A percentile compares a stretch with the other conserved stretches of the same genome.
Conservation (phyloP, 805 yeast genomes). For the Candida qinlingensis region DNA sequence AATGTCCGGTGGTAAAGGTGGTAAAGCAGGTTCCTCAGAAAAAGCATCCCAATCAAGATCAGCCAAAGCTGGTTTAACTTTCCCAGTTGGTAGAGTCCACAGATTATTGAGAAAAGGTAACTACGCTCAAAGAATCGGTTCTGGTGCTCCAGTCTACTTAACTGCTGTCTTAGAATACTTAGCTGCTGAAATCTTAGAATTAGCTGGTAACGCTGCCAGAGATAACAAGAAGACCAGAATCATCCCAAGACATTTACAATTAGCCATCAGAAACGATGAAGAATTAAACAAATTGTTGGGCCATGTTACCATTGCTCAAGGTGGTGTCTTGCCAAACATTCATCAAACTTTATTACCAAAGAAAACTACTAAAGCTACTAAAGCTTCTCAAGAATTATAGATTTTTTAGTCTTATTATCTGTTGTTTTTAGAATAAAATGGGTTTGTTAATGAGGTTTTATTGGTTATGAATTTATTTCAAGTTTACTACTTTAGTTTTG, state of each 20-base stretch:
- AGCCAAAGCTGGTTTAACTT: constrained; percentile 96
- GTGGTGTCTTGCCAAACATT: constrained; percentile 99
- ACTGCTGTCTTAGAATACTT: constrained; percentile 96
- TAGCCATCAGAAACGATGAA: constrained; percentile 98
- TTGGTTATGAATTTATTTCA: constrained; percentile 6
- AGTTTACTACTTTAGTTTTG: constrained; percentile 10
- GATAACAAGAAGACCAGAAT: constrained; percentile 99
- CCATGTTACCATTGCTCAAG: constrained; percentile 96
- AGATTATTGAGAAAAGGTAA: constrained; percentile 94
- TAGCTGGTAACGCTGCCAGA: constrained; percentile 99
- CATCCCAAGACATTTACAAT: constrained; percentile 96
- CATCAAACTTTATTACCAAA: constrained; percentile 90
- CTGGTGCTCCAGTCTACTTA: constrained; percentile 98
- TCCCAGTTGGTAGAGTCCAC: constrained; percentile 99
- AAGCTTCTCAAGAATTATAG: constrained; percentile 63
- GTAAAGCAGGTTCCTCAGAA: constrained; percentile 91
- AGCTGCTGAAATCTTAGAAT: constrained; percentile 96
- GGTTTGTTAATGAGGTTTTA: constrained; percentile 3
- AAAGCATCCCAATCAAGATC: constrained; percentile 98
- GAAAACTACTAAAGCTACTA: constrained; percentile 52
- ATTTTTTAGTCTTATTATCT: constrained; percentile 3
- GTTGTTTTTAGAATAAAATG: background rate
- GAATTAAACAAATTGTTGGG: constrained; percentile 91
- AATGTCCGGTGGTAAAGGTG: constrained; percentile 74
- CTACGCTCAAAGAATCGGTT: constrained; percentile 98